Percentiles rank a stretch among this genome's conserved stretches.
Evolutionary conservation across 768 basidiomycete genomes (phyloP).

Genomic region (Mycena sanguinolenta): DNA sequence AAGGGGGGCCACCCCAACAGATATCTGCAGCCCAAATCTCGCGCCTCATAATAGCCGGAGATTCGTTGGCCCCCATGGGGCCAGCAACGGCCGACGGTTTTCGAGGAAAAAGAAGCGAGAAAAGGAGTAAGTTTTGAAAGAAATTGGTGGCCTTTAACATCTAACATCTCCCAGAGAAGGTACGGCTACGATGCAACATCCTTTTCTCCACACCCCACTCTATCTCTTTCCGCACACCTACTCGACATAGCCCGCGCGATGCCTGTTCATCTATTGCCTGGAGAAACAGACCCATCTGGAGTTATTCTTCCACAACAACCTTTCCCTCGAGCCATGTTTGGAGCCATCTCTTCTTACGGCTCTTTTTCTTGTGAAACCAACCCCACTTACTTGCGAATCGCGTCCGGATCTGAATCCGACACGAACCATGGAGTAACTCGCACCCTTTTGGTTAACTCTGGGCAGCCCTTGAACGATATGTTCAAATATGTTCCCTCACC

Average conservation of each 20-base stretch:
- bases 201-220: conserved; percentile 83
- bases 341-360: conserved; percentile 67
- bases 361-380: conserved; percentile 89
- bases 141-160: conserved; percentile 21
- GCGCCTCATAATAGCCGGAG: conserved; percentile 90
- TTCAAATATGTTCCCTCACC: conserved; percentile 89
- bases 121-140: conserved; percentile 63
- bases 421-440: conserved; percentile 49
- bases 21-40: conserved; percentile 78
- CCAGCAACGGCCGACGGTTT: conserved; percentile 48
- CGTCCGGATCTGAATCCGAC: conserved; percentile 55
- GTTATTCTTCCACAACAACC: conserved; percentile 94
- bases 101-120: conserved; percentile 56
- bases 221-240: conserved; percentile 76
- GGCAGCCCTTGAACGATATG: conserved; percentile 95
- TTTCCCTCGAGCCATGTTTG: conserved; percentile 93
- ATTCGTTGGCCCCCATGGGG: conserved; percentile 76
- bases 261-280: conserved; percentile 91
- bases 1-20: conserved; percentile 77
- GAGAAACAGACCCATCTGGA: conserved; percentile 89
- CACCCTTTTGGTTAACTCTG: conserved; percentile 87
- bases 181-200: conserved; percentile 73
- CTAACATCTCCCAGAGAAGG: conserved; percentile 61
- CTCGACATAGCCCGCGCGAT: conserved; percentile 82
- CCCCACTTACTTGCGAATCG: conserved; percentile 85